These are phyloP conservation scores for Paspalum notatum DNA, from an alignment of 176 grass and related monocot genomes.

Conservation along the genomic window DNA sequence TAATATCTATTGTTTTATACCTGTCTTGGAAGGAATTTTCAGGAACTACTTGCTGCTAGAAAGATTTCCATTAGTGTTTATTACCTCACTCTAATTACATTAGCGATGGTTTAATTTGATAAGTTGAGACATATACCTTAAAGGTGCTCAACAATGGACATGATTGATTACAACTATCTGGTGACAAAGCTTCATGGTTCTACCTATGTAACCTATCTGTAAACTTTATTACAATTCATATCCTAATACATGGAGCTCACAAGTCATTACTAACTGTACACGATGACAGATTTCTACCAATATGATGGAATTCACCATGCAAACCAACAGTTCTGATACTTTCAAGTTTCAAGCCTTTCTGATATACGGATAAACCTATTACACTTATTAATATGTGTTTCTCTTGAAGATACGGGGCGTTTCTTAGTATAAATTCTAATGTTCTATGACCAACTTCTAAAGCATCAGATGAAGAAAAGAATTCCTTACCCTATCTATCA, in stretches of 20 bases:
- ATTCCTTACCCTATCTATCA: constrained; percentile 83
- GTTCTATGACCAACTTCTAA: not conserved
- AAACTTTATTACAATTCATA: not conserved
- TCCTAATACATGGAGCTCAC: not conserved
- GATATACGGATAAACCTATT: not conserved
- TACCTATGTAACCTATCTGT: not conserved
- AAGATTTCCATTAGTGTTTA: constrained; percentile 7
- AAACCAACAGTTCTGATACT: constrained; percentile 25
- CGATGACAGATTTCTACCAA: constrained; percentile 1
- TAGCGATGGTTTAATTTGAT: constrained; percentile 18
- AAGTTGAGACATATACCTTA: not conserved
- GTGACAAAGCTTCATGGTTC: not conserved
- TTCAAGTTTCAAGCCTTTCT: not conserved
- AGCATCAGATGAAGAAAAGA: constrained; percentile 10
- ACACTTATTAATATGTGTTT: not conserved
- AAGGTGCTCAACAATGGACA: not conserved
- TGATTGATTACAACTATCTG: constrained; percentile 14
- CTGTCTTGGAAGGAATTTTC: not conserved
- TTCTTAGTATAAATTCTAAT: constrained; percentile 26
- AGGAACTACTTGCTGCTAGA: not conserved
- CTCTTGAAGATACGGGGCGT: constrained; percentile 15
- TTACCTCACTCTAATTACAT: constrained; percentile 10
- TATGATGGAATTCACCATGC: not conserved
- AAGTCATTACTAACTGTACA: not conserved
- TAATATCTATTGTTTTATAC: constrained; percentile 11